Evolutionary conservation across 352 stramenopile genomes (phyloP).

Genomic region (Saprolegnia parasitica): DNA sequence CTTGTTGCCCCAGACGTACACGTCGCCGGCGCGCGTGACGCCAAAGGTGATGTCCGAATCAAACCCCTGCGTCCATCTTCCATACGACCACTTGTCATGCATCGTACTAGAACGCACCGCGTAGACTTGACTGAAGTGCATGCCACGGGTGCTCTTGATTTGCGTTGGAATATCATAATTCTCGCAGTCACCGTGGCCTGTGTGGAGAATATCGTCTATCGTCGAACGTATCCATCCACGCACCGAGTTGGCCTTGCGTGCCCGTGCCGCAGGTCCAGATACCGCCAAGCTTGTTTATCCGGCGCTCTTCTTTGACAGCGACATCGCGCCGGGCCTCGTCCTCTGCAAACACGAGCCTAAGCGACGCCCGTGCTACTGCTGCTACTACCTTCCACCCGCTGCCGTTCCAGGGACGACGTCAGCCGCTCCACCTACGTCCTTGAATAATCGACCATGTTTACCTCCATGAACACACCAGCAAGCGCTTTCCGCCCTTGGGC

Average conservation of each 20-base stretch:
- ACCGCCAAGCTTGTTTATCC: constrained; percentile 73
- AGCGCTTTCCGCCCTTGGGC: constrained; percentile 63
- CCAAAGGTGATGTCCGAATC: constrained; percentile 78
- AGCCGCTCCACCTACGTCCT: constrained; percentile 47
- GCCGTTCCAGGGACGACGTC: constrained; percentile 52
- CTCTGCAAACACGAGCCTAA: constrained; percentile 35
- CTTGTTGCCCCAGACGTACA: constrained; percentile 77
- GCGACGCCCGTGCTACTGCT: constrained; percentile 29
- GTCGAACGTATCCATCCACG: background rate
- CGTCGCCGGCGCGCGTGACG: constrained; percentile 57
- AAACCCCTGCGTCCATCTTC: constrained; percentile 46
- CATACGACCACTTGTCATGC: background rate
- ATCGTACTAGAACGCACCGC: constrained; percentile 39
- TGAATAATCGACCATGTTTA: no score
- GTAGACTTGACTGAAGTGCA: constrained; percentile 66
- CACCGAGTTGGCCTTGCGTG: constrained; percentile 54
- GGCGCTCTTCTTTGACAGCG: constrained; percentile 61
- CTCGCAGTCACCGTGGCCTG: constrained; percentile 57
- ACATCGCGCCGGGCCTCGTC: constrained; percentile 49
- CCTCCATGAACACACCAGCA: constrained; percentile 34
- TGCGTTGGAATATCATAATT: constrained; percentile 48
- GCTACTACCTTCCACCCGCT: constrained; percentile 45
- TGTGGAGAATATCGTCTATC: background rate
- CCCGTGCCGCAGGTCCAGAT: constrained; percentile 80
- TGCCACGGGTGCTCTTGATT: constrained; percentile 66